Percentiles rank a stretch among this genome's conserved stretches.
phyloP scores from a whole-genome alignment of 805 yeast species.

The Barnettozyma salicaria region DNA sequence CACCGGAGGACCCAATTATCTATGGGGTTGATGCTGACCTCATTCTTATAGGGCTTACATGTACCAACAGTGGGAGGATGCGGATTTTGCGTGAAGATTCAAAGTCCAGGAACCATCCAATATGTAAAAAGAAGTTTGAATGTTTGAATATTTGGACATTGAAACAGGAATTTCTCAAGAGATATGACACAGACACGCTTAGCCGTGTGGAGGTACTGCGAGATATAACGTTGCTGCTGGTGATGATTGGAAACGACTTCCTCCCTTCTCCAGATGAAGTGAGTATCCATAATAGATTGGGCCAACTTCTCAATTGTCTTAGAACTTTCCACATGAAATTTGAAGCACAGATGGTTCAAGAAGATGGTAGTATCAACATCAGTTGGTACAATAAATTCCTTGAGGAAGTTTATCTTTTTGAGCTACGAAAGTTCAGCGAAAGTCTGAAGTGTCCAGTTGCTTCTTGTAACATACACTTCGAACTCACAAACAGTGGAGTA shows the following conservation, averaged over 20 bases:
- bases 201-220: conserved; percentile 52
- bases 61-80: conserved; percentile 78
- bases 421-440: no score
- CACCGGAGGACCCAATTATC: conserved; percentile 75
- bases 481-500: no score
- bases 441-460: no score
- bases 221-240: conserved; percentile 80
- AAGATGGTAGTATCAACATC: conserved; percentile 3
- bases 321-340: conserved; percentile 36
- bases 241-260: conserved; percentile 94
- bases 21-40: conserved; percentile 94
- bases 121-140: conserved; percentile 56
- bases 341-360: neutral
- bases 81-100: conserved; percentile 68
- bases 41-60: conserved; percentile 81
- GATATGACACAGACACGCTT: conserved; percentile 32
- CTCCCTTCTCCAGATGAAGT: conserved; percentile 86
- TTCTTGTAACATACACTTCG: no score
- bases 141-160: conserved; percentile 57
- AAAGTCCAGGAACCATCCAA: conserved; percentile 47
- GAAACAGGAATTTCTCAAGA: conserved; percentile 71
- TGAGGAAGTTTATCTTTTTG: no score
- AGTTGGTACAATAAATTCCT: no score
- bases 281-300: conserved; percentile 64
- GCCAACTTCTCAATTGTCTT: conserved; percentile 34